These are phyloP conservation scores for Pyrenopolyporus hunteri DNA, from an alignment of 495 filamentous ascomycete genomes.

Conservation along the genomic window DNA sequence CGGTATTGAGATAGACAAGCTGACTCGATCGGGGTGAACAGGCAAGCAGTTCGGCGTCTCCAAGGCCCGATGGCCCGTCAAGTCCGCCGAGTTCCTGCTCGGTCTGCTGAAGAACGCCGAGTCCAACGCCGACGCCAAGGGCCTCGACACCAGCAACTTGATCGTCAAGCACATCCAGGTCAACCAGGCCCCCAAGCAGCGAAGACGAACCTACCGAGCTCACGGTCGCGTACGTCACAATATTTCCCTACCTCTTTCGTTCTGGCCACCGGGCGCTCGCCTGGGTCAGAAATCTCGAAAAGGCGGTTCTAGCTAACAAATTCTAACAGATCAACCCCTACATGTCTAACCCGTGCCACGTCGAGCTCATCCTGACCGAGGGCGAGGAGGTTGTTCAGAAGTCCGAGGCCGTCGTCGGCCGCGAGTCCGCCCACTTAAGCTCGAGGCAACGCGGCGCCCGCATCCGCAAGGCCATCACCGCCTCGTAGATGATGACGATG, in stretches of 20 bases:
- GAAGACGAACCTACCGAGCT: conserved; percentile 97
- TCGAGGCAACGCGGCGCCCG: conserved; percentile 87
- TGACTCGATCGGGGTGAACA: conserved; percentile 52
- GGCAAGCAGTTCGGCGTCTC: conserved; percentile 98
- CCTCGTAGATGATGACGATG: conserved; percentile 63
- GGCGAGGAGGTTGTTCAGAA: conserved; percentile 90
- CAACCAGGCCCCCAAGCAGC: conserved; percentile 99
- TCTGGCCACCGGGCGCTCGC: neutral
- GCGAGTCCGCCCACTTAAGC: conserved; percentile 69
- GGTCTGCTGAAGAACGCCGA: conserved; percentile 98
- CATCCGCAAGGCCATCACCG: conserved; percentile 77
- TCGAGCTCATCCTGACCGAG: conserved; percentile 99
- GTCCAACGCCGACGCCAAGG: conserved; percentile 98
- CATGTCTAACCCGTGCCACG: conserved; percentile 99
- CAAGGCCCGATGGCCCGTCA: conserved; percentile 97
- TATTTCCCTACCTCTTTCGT: neutral
- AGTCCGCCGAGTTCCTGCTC: conserved; percentile 97
- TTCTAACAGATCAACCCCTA: conserved; percentile 89
- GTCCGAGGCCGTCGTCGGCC: conserved; percentile 66
- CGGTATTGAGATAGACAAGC: conserved; percentile 24
- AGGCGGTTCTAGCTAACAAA: conserved; percentile 19
- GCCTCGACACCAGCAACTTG: conserved; percentile 95
- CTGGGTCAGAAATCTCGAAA: neutral
- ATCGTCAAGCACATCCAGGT: conserved; percentile 99
- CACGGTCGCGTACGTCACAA: conserved; percentile 91